Base-by-base conservation (phyloP, 2,329 filamentous ascomycete genomes). In the Colletotrichum horii region DNA sequence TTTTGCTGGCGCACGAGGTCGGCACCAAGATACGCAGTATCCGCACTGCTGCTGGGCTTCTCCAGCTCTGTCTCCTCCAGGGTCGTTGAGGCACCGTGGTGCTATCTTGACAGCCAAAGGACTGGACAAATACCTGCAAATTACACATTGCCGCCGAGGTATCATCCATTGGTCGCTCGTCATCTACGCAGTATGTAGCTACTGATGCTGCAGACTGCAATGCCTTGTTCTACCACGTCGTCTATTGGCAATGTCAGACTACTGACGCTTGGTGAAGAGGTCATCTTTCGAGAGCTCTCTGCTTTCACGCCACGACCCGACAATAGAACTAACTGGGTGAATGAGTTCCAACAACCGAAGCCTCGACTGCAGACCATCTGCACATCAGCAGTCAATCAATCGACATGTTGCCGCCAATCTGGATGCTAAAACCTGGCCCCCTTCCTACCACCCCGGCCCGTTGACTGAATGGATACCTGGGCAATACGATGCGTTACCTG, bases 401-500 rank as follows among this genome's bases (percentile, higher is more conserved):
- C 62, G 72, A 56, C 55, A 30, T 62, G 52, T 71, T 55, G 72
- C 72, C 68, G 68, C 72, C 68, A 75, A 75, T 72, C 72, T 75
- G 52, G 30, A 24, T 72, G 68, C 62, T 66, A 56, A 74, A 65
- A 70, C 48, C 68, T 66, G 32, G 30, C 16, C 60, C 60, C 28
- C 72, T 55, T 66, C 52, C 26, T 71, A 24, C 19, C 14, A 71
- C 68, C 68, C 72, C 55, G 55, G 72, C 38, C 52, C 24, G 22
- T 74, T 69, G 72, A 75, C 52, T 52, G 52, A 62, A 75, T 61
- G 72, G 36, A 75, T 75, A 71, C 75, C 55, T 74, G 70, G 60
- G 62, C 64, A 77, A 76, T 72, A 76, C 76, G 74, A 64, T 73
- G 74, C 66, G 62, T 61, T 76, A 71, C 76, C 67, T 74, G 74